Evolutionary conservation across 192 early-diverging fungal genomes (phyloP), one percentile per base, ranked within the genome.

Genomic region (Backusella parvicylindrica): DNA sequence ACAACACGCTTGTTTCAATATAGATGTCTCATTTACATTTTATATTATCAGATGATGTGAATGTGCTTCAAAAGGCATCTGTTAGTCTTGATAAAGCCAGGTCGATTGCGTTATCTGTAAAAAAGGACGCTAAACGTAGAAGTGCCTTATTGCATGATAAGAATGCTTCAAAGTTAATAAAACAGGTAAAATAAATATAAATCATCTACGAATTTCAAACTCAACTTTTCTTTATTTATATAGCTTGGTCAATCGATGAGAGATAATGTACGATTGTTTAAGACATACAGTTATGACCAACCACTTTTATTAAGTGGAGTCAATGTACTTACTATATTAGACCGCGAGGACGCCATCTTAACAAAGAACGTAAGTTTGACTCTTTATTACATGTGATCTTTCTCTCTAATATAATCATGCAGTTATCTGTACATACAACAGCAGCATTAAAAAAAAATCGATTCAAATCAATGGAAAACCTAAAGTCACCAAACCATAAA

Each of bases 31-130:
- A 53, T 26, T 26, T 50, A 50, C 11, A n/a, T 50, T 30, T 47
- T 37, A 68, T 49, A 33, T 16, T 23, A 40, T 23, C 28, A 66
- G 74, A 69, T 63, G 67, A 75, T 37, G 9, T 75, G 9, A 47
- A 75, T 69, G 70, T 71, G 30, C 56, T 77, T 11, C 70, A 77
- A 67, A 67, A 77, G 33, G 75, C 70, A 13, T 71, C 49, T 71
- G 43, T 53, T 65, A 60, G 71, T 28, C 56, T 77, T 6, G 70
- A 71, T 31, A 65, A 72, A 9, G 75, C 75, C 12, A 77, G 71
- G 50, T 67, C 69, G 1, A 71, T 77, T 50, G 49, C 68, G 12
- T 60, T 65, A 31, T 56, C 75, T 26, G 38, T 68, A 6, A 77
- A 77, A 66, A 71, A 36, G n/a, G 38, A 77, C 23, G 43, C 38